phyloP scores from a whole-genome alignment of 768 basidiomycete genomes.

The Trametes cingulata region DNA sequence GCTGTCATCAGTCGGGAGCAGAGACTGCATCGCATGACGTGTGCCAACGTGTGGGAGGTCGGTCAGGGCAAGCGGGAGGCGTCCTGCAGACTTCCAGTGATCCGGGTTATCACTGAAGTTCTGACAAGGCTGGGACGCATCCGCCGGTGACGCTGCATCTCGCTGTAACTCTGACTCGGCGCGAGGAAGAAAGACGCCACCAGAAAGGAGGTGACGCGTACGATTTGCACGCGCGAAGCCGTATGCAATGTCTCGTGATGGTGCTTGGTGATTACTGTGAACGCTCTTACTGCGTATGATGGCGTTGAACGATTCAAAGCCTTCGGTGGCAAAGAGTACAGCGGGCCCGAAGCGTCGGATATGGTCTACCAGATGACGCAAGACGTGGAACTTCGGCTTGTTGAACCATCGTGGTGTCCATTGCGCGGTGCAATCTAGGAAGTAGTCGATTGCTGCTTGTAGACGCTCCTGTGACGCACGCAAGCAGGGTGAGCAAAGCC shows the following conservation, averaged over 20 bases:
- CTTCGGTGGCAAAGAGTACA: constrained; percentile 31
- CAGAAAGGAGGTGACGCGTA: constrained; percentile 8
- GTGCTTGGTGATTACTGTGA: constrained; percentile 32
- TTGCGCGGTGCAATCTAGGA: constrained; percentile 20
- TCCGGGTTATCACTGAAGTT: not conserved
- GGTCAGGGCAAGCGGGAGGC: not conserved
- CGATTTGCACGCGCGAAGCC: constrained; percentile 13
- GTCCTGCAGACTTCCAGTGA: not conserved
- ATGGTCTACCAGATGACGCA: constrained; percentile 27
- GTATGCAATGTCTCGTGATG: constrained; percentile 24
- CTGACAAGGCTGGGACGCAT: too few relatives aligned
- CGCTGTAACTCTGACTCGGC: too few relatives aligned
- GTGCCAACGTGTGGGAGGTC: too few relatives aligned
- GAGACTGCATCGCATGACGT: too few relatives aligned
- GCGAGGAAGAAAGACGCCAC: not conserved
- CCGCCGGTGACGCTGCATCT: too few relatives aligned
- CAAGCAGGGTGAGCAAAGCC: too few relatives aligned
- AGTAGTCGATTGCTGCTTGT: constrained; percentile 14
- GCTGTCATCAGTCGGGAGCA: too few relatives aligned
- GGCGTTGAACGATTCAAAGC: constrained; percentile 33
- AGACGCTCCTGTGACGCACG: too few relatives aligned
- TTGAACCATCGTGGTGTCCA: constrained; percentile 26
- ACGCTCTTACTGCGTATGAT: constrained; percentile 28
- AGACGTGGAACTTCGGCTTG: constrained; percentile 34
- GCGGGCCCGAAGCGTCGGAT: constrained; percentile 34